Percentiles rank a stretch among this genome's conserved stretches.
Evolutionary conservation across 495 filamentous ascomycete genomes (phyloP).

Genomic region (Aspergillus cristatus): DNA sequence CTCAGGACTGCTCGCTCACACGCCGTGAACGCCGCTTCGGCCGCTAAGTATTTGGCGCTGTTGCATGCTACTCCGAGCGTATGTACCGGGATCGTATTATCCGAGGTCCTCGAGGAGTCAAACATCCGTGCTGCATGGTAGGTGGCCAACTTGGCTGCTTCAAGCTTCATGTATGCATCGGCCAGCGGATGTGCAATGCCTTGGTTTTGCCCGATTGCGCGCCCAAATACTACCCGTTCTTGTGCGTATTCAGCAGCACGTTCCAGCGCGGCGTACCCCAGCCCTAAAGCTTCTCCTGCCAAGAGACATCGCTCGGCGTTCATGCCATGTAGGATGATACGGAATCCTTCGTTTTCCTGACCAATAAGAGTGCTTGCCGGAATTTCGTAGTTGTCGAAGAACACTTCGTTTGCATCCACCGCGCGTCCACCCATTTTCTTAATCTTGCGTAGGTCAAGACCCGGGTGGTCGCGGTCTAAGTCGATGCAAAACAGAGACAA

Average conservation of each 20-base stretch:
- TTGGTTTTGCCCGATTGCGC: constrained; percentile 67
- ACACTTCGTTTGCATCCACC: constrained; percentile 77
- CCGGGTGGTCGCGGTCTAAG: constrained; percentile 46
- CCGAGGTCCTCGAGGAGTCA: constrained; percentile 42
- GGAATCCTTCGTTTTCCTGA: constrained; percentile 62
- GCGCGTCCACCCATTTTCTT: constrained; percentile 75
- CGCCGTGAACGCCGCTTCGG: constrained; percentile 66
- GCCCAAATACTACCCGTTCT: constrained; percentile 59
- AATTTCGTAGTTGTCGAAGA: constrained; percentile 66
- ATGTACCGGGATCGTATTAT: constrained; percentile 47
- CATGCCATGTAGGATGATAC: constrained; percentile 73
- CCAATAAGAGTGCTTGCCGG: constrained; percentile 55
- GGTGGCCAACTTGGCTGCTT: constrained; percentile 68
- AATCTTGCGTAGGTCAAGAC: constrained; percentile 58
- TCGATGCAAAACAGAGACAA: constrained; percentile 71
- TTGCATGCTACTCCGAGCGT: constrained; percentile 66
- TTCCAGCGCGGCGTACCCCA: constrained; percentile 64
- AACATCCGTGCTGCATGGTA: constrained; percentile 72
- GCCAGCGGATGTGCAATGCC: constrained; percentile 68
- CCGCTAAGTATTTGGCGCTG: constrained; percentile 69
- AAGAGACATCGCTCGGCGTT: constrained; percentile 73
- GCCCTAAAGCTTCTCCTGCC: constrained; percentile 66
- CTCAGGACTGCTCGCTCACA: constrained; percentile 61
- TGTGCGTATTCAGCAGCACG: constrained; percentile 57
- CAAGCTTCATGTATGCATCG: constrained; percentile 65